Percentiles rank a stretch among this genome's conserved stretches.
These are phyloP conservation scores for Coelastrella sp. DNA, from an alignment of 139 green algal genomes.

Conservation along the genomic window DNA sequence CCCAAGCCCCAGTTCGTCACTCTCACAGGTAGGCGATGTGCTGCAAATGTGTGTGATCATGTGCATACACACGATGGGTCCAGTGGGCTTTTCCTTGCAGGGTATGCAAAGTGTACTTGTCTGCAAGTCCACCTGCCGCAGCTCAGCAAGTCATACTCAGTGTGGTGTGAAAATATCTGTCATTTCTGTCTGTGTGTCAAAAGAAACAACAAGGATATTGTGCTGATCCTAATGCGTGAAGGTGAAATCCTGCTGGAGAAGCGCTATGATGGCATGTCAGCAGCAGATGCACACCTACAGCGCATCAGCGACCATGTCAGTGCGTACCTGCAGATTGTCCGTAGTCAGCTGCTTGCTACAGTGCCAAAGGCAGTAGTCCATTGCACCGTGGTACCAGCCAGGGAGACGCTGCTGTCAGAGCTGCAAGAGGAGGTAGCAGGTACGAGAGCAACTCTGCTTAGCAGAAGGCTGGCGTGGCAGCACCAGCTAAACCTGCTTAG, in stretches of 20 bases:
- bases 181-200: not conserved
- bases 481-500: too few relatives aligned
- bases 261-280: conserved; percentile 63
- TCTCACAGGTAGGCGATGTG: conserved; percentile 42
- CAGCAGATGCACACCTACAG: conserved; percentile 73
- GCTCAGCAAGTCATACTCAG: not conserved
- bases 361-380: conserved; percentile 95
- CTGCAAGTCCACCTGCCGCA: not conserved
- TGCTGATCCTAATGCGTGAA: not conserved
- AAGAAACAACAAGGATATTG: not conserved
- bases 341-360: conserved; percentile 89
- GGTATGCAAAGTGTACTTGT: too few relatives aligned
- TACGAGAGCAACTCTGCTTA: not conserved
- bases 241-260: conserved; percentile 63
- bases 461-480: too few relatives aligned
- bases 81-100: too few relatives aligned
- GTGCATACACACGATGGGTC: not conserved
- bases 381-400: conserved; percentile 85
- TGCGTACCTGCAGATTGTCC: conserved; percentile 92
- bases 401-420: conserved; percentile 78
- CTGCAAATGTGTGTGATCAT: not conserved
- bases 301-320: conserved; percentile 86
- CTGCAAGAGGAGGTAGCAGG: conserved; percentile 78
- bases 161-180: not conserved
- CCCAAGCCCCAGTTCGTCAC: conserved; percentile 67